A percentile compares a stretch with the other conserved stretches of the same genome.
phyloP scores from a whole-genome alignment of 2,329 filamentous ascomycete genomes.

The Teratosphaeria pseudoeucalypti region DNA sequence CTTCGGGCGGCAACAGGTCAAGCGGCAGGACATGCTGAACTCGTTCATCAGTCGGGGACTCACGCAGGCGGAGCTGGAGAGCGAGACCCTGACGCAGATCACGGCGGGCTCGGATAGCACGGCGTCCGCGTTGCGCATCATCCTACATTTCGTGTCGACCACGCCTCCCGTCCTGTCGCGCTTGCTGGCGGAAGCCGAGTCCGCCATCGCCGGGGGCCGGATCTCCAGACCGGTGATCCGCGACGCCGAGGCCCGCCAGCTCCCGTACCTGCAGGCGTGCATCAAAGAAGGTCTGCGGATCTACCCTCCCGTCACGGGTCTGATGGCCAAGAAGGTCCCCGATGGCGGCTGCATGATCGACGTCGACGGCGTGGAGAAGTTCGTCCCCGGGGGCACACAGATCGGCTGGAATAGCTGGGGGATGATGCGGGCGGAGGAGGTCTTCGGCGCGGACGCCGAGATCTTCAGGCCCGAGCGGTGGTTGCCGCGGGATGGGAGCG shows the following conservation, averaged over 20 bases:
- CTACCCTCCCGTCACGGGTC: constrained; percentile 32
- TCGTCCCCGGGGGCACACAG: constrained; percentile 26
- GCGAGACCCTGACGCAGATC: constrained; percentile 37
- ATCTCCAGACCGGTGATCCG: constrained; percentile 39
- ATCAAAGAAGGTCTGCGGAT: constrained; percentile 39
- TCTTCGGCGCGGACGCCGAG: constrained; percentile 29
- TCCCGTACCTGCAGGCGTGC: constrained; percentile 38
- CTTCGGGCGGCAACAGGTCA: constrained; percentile 34
- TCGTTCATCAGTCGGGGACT: constrained; percentile 41
- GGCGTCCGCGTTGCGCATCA: constrained; percentile 44
- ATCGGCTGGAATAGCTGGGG: constrained; percentile 31
- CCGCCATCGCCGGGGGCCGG: constrained; percentile 27
- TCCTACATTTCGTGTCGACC: constrained; percentile 44
- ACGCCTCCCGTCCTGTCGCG: constrained; percentile 36
- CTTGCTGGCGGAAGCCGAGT: constrained; percentile 38
- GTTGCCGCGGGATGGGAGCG: constrained; percentile 20
- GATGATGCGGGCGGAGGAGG: constrained; percentile 26
- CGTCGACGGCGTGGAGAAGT: constrained; percentile 26
- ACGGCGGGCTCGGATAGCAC: constrained; percentile 50
- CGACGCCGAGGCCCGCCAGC: constrained; percentile 32
- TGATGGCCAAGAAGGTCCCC: constrained; percentile 28
- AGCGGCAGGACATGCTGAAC: constrained; percentile 43
- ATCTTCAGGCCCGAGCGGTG: constrained; percentile 31
- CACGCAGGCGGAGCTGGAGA: constrained; percentile 31
- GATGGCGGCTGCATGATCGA: constrained; percentile 25